Conservation (phyloP, 2,329 filamentous ascomycete genomes). For the Fusarium xyrophilum region DNA sequence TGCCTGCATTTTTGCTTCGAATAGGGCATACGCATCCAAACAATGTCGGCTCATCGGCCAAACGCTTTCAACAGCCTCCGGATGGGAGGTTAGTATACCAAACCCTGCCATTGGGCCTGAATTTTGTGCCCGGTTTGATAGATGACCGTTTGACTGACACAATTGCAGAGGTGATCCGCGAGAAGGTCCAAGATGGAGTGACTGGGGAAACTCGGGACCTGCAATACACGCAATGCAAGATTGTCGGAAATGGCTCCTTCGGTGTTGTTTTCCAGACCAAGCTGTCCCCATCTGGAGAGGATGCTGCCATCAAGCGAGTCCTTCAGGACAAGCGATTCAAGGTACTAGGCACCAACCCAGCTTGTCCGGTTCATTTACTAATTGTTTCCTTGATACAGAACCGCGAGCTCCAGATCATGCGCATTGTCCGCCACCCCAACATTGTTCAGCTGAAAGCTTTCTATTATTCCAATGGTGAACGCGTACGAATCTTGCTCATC, state of each 20-base stretch:
- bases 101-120: constrained; percentile 12
- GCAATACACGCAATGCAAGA: constrained; percentile 99
- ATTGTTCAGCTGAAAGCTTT: constrained; percentile 99
- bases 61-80: constrained; percentile 86
- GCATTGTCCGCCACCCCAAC: constrained; percentile 97
- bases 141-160: constrained; percentile 23
- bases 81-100: constrained; percentile 85
- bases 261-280: constrained; percentile 99
- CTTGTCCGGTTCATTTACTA: constrained; percentile 11
- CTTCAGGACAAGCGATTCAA: constrained; percentile 99
- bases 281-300: constrained; percentile 95
- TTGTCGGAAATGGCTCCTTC: constrained; percentile 98
- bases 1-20: constrained; percentile 41
- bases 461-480: constrained; percentile 98
- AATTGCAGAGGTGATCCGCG: constrained; percentile 86
- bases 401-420: constrained; percentile 98
- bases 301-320: constrained; percentile 98
- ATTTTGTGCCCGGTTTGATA: neutral
- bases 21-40: constrained; percentile 39
- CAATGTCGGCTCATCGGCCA: constrained; percentile 90
- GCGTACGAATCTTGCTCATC: constrained; percentile 63
- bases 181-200: constrained; percentile 98
- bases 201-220: constrained; percentile 96
- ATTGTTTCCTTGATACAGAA: constrained; percentile 68
- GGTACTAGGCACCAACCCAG: constrained; percentile 58